Percentiles rank a stretch among this genome's conserved stretches.
These are phyloP conservation scores for Blepharisma stoltei DNA, from an alignment of 73 alveolate species.

Conservation along the genomic window DNA sequence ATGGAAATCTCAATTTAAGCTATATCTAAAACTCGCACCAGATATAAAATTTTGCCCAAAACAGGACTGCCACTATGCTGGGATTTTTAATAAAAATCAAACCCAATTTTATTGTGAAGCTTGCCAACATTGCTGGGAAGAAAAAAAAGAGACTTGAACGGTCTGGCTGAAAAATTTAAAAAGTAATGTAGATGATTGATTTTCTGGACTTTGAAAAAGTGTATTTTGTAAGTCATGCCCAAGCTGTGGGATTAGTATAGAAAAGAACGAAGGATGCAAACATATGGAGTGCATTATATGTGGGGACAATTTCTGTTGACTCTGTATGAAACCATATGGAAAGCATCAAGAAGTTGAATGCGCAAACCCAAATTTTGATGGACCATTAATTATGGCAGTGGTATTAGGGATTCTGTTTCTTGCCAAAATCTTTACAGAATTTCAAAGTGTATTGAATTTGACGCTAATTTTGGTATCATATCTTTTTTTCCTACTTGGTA, in stretches of 20 bases:
- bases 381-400: too few relatives aligned
- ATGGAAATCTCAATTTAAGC: neutral
- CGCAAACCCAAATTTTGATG: too few relatives aligned
- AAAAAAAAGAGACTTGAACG: neutral
- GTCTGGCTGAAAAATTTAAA: neutral
- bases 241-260: constrained; percentile 9
- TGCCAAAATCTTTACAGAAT: too few relatives aligned
- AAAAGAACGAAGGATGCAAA: constrained; percentile 20
- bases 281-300: constrained; percentile 19
- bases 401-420: too few relatives aligned
- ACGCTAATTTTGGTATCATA: too few relatives aligned
- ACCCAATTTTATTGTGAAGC: constrained; percentile 3
- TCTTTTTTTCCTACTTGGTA: too few relatives aligned
- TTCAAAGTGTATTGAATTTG: too few relatives aligned
- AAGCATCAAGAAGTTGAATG: constrained; percentile 11
- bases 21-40: neutral
- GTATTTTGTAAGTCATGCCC: constrained; percentile 23
- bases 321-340: neutral
- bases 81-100: neutral
- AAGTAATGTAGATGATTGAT: neutral
- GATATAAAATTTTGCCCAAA: neutral
- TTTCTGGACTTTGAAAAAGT: neutral
- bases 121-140: constrained; percentile 26
- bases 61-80: neutral
- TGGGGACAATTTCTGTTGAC: constrained; percentile 16